A percentile compares a stretch with the other conserved stretches of the same genome.
Conservation (phyloP, 1,139 yeast genomes). For the Geotrichum siamense region DNA sequence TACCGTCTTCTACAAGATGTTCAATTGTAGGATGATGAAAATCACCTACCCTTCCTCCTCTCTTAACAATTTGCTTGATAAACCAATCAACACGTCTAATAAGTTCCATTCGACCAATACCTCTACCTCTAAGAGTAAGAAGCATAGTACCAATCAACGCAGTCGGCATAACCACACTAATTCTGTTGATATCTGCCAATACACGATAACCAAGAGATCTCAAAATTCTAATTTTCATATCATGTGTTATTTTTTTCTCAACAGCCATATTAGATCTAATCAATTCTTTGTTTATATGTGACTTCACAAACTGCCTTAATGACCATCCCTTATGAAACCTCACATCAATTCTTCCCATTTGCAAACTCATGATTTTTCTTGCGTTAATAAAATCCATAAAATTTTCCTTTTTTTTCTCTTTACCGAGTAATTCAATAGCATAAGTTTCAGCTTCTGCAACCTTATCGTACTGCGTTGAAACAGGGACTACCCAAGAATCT, state of each 20-base stretch:
- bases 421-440: conserved; percentile 53
- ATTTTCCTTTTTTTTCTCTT: conserved; percentile 45
- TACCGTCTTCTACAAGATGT: conserved; percentile 35
- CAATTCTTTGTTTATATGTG: conserved; percentile 29
- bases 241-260: conserved; percentile 18
- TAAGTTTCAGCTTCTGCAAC: conserved; percentile 62
- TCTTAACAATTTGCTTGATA: conserved; percentile 31
- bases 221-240: conserved; percentile 28
- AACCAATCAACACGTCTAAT: conserved; percentile 35
- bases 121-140: conserved; percentile 37
- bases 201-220: conserved; percentile 39
- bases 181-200: conserved; percentile 37
- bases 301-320: conserved; percentile 31
- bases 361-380: conserved; percentile 33
- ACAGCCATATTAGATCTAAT: conserved; percentile 8
- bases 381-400: conserved; percentile 35
- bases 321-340: conserved; percentile 41
- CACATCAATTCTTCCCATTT: conserved; percentile 40
- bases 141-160: conserved; percentile 40
- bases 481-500: conserved; percentile 49
- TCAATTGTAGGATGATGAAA: conserved; percentile 28
- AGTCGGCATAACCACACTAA: conserved; percentile 42
- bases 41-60: conserved; percentile 39
- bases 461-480: conserved; percentile 57
- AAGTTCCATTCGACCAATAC: conserved; percentile 34